Conservation (phyloP, 208 protist genomes). For the Leishmania martiniquensis region DNA sequence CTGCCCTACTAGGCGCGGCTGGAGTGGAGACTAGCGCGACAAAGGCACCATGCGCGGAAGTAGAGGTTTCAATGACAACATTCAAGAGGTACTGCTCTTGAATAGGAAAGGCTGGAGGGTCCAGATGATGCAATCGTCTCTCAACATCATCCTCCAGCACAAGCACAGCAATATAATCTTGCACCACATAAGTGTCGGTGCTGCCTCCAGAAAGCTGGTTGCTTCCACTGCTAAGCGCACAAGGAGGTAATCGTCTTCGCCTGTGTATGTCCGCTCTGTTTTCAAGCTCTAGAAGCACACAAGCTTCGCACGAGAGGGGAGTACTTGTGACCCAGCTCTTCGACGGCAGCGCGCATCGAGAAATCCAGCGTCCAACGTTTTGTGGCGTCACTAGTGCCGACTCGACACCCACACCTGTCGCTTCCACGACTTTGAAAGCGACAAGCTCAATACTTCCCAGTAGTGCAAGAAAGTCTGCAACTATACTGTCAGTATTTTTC, state of each 20-base stretch:
- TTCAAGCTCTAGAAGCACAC: conserved; percentile 9
- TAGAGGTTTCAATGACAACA: conserved; percentile 21
- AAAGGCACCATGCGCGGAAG: conserved; percentile 11
- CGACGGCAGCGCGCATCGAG: conserved; percentile 11
- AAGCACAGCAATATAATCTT: background rate
- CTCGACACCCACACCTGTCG: conserved; percentile 13
- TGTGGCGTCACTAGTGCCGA: conserved; percentile 11
- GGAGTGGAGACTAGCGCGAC: background rate
- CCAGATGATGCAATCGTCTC: background rate
- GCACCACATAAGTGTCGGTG: background rate
- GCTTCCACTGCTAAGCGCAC: background rate
- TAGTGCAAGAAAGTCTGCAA: background rate
- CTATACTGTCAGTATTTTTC: background rate
- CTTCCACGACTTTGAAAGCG: conserved; percentile 16
- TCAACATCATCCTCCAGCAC: background rate
- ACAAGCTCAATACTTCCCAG: conserved; percentile 5
- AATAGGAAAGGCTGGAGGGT: background rate
- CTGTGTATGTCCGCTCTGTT: background rate
- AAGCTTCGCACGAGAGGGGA: background rate
- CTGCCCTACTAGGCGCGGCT: background rate
- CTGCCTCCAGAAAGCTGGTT: background rate
- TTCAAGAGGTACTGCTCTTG: background rate
- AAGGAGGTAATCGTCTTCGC: background rate
- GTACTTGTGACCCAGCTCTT: conserved; percentile 30
- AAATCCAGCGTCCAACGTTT: conserved; percentile 3